phyloP scores from a whole-genome alignment of 1,284 basidiomycete genomes.

The Jaminaea rosea region DNA sequence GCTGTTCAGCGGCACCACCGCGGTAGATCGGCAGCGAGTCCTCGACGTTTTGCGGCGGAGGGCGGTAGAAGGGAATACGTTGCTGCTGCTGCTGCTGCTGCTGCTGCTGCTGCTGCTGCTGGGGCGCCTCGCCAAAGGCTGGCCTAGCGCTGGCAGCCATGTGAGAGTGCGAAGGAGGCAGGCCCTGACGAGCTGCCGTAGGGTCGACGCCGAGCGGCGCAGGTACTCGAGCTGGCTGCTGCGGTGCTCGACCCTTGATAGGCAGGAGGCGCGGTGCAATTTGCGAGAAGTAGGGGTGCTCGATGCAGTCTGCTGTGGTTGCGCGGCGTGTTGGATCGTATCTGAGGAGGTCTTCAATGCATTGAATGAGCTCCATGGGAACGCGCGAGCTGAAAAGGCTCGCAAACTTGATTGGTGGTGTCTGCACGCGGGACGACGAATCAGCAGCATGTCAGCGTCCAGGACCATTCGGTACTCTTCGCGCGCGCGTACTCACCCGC shows the following conservation, averaged over 20 bases:
- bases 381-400: constrained; percentile 69
- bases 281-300: constrained; percentile 74
- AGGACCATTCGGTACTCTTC: too few relatives aligned
- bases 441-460: neutral
- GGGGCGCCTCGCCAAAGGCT: constrained; percentile 22
- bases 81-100: constrained; percentile 41
- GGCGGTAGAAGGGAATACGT: constrained; percentile 13
- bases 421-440: constrained; percentile 51
- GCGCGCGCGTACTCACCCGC: constrained; percentile 58
- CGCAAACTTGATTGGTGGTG: constrained; percentile 65
- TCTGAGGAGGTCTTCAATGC: constrained; percentile 80
- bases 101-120: constrained; percentile 37
- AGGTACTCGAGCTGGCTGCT: constrained; percentile 11
- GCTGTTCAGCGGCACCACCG: constrained; percentile 12
- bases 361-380: constrained; percentile 74
- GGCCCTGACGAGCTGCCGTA: constrained; percentile 12
- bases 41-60: neutral
- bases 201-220: constrained; percentile 15
- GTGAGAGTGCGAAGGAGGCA: constrained; percentile 26
- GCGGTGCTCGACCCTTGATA: constrained; percentile 5
- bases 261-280: constrained; percentile 52
- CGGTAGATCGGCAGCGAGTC: constrained; percentile 10
- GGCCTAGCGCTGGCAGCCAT: constrained; percentile 7
- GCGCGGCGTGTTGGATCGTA: constrained; percentile 81
- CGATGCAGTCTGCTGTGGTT: constrained; percentile 74